Conservation (phyloP, 2,329 filamentous ascomycete genomes). For the Colletotrichum chlorophyti region DNA sequence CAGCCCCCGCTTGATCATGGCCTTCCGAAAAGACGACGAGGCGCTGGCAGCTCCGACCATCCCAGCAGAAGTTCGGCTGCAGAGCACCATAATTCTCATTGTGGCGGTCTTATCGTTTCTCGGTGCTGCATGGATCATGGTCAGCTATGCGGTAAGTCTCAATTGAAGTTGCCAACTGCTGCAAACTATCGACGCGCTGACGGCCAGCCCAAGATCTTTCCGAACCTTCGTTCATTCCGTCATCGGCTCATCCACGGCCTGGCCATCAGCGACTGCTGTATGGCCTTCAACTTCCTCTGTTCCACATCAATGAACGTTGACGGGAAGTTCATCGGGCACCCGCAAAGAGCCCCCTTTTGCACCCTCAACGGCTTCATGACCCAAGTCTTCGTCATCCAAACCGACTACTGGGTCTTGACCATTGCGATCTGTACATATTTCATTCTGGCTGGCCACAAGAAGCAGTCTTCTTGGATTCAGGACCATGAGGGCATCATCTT, state of each 20-base stretch:
- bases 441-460: slow-evolving; percentile 45
- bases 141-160: slow-evolving; percentile 40
- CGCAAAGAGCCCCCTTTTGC: slow-evolving; percentile 40
- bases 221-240: slow-evolving; percentile 43
- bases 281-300: slow-evolving; percentile 47
- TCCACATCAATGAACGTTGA: slow-evolving; percentile 43
- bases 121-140: slow-evolving; percentile 45
- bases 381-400: slow-evolving; percentile 50
- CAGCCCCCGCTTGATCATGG: no score
- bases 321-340: slow-evolving; percentile 38
- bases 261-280: slow-evolving; percentile 46
- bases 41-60: slow-evolving; percentile 32
- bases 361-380: slow-evolving; percentile 49
- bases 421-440: slow-evolving; percentile 49
- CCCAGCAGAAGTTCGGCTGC: slow-evolving; percentile 28
- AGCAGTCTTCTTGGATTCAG: slow-evolving; percentile 44
- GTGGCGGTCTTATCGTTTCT: slow-evolving; percentile 42
- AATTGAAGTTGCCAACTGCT: not conserved
- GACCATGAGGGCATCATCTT: slow-evolving; percentile 40
- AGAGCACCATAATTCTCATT: slow-evolving; percentile 39
- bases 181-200: not conserved
- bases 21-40: not conserved
- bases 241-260: slow-evolving; percentile 48
- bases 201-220: slow-evolving; percentile 40
- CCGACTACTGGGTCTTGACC: slow-evolving; percentile 50